phyloP scores from a whole-genome alignment of 2,329 filamentous ascomycete species.

The Magnaporthiopsis incrustans region DNA sequence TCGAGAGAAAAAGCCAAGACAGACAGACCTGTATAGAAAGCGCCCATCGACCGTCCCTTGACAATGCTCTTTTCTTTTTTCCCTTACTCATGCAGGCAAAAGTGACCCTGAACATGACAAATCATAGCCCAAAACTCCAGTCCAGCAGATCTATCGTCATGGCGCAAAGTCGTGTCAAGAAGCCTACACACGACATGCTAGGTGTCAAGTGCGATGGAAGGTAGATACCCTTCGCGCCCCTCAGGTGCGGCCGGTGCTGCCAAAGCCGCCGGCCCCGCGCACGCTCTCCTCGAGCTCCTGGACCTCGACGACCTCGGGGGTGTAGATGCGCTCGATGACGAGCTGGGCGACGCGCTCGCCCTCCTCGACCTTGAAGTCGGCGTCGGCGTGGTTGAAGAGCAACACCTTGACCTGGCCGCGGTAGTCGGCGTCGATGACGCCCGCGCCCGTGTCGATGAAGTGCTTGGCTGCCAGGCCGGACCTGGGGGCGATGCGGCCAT shows the following conservation, averaged over 20 bases:
- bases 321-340: conserved; percentile 88
- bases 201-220: too few relatives aligned
- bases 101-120: not conserved
- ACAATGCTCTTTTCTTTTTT: not conserved
- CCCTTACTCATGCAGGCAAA: not conserved
- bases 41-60: not conserved
- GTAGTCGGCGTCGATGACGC: conserved; percentile 97
- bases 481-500: conserved; percentile 82
- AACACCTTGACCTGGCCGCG: conserved; percentile 89
- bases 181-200: too few relatives aligned
- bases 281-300: conserved; percentile 84
- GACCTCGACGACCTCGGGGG: conserved; percentile 85
- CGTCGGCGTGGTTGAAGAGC: conserved; percentile 84
- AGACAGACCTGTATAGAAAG: not conserved
- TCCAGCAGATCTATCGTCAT: not conserved
- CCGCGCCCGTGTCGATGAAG: conserved; percentile 92
- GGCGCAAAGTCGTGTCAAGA: too few relatives aligned
- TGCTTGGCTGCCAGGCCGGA: conserved; percentile 90
- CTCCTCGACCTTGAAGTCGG: conserved; percentile 71
- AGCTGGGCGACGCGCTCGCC: conserved; percentile 92
- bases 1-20: not conserved
- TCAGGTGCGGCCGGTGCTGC: conserved; percentile 60
- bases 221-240: not conserved
- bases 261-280: conserved; percentile 82
- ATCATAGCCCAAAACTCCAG: not conserved